A percentile compares a stretch with the other conserved stretches of the same genome.
Conservation (phyloP, 139 green algal genomes). For the Chlamydomonas incerta region DNA sequence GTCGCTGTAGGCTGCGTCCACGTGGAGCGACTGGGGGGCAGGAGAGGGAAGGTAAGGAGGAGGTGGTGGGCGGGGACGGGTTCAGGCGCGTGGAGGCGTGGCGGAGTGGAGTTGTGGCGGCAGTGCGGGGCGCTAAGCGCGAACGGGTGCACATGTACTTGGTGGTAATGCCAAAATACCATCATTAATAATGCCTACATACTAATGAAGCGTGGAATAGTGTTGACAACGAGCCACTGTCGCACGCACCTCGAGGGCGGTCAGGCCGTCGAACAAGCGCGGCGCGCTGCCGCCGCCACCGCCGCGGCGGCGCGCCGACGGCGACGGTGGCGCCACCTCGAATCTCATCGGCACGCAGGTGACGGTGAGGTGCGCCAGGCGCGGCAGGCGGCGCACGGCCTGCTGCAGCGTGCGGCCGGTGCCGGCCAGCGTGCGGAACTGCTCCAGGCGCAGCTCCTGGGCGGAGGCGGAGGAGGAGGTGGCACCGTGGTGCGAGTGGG, state of each 20-base stretch:
- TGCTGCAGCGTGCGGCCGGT: conserved; percentile 24
- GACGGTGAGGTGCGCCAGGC: conserved; percentile 16
- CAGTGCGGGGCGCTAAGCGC: too few species aligned
- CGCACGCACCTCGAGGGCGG: background rate
- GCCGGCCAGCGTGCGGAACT: conserved; percentile 33
- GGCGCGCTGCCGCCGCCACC: background rate
- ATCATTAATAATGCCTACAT: too few species aligned
- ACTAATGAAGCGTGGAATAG: background rate
- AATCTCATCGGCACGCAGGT: background rate
- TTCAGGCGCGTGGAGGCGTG: too few species aligned
- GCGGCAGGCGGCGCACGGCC: conserved; percentile 7
- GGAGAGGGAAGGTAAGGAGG: background rate
- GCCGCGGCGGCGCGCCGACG: background rate
- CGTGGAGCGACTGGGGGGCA: background rate
- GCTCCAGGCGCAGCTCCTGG: conserved; percentile 28
- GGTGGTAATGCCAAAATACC: too few species aligned
- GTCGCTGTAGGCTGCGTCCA: conserved; percentile 2
- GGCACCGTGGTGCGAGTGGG: background rate
- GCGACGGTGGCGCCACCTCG: background rate
- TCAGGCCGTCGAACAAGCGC: conserved; percentile 22
- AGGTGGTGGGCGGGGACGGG: background rate
- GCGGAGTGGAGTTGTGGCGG: too few species aligned
- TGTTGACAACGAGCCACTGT: background rate
- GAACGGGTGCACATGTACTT: too few species aligned
- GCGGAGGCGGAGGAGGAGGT: background rate